Conservation (phyloP, 345 rosid genomes). For the Populus nigra region DNA sequence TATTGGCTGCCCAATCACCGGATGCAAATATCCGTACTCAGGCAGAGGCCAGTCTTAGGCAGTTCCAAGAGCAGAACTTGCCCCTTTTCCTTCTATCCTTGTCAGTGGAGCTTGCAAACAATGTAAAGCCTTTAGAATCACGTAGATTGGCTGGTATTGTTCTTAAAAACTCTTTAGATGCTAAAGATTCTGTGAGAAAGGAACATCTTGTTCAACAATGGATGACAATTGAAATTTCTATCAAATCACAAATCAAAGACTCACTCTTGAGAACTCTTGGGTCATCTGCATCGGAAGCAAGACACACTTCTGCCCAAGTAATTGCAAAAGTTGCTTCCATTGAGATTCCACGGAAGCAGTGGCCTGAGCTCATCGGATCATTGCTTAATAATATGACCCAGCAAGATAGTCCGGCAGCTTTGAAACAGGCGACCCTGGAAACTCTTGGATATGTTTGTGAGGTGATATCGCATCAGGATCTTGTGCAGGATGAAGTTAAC, state of each 20-base stretch:
- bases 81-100: conserved; percentile 67
- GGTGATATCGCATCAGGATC: conserved; percentile 81
- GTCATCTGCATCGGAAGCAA: conserved; percentile 63
- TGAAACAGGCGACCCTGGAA: conserved; percentile 90
- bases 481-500: conserved; percentile 86
- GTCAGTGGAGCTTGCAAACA: conserved; percentile 77
- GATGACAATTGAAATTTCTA: conserved; percentile 53
- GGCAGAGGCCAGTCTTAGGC: conserved; percentile 69
- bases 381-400: conserved; percentile 78
- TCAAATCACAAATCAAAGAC: conserved; percentile 83
- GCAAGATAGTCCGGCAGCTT: conserved; percentile 46
- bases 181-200: conserved; percentile 66
- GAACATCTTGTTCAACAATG: conserved; percentile 72
- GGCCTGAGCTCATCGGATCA: conserved; percentile 76
- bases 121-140: conserved; percentile 72
- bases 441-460: conserved; percentile 92
- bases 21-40: conserved; percentile 72
- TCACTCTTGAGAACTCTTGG: conserved; percentile 65
- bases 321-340: conserved; percentile 87
- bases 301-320: conserved; percentile 90
- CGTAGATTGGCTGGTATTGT: conserved; percentile 89
- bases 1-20: conserved; percentile 77
- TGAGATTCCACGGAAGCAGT: conserved; percentile 85
- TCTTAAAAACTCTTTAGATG: conserved; percentile 89
- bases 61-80: conserved; percentile 80